Evolutionary conservation across 2,329 filamentous ascomycete genomes (phyloP).

Genomic region (Parastagonospora avenae): DNA sequence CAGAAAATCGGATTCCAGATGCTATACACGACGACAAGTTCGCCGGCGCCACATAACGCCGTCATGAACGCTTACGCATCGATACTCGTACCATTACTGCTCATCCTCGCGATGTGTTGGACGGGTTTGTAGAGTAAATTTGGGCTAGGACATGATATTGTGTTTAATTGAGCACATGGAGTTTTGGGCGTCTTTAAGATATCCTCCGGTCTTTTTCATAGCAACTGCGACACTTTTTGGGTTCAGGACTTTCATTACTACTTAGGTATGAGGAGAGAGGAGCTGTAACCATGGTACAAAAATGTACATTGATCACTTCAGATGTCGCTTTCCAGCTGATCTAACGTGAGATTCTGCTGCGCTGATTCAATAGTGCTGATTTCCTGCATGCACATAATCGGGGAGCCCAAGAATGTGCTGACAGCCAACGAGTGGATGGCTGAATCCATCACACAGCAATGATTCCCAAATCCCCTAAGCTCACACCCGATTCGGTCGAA

Average conservation of each 20-base stretch:
- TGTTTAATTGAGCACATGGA: slow-evolving; percentile 6
- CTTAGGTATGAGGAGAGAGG: neutral
- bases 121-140: slow-evolving; percentile 26
- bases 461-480: no score
- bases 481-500: no score
- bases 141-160: no score
- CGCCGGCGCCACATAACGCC: slow-evolving; percentile 32
- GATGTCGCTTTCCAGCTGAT: no score
- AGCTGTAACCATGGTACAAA: neutral
- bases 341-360: no score
- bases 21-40: slow-evolving; percentile 66
- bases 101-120: slow-evolving; percentile 33
- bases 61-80: slow-evolving; percentile 33
- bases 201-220: slow-evolving; percentile 18
- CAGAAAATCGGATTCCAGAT: slow-evolving; percentile 70
- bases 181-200: slow-evolving; percentile 31
- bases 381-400: no score
- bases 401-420: no score
- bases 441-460: no score
- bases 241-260: neutral
- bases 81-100: slow-evolving; percentile 33
- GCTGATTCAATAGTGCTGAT: no score
- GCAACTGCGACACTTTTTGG: slow-evolving; percentile 1
- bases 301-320: no score
- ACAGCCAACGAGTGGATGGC: no score